Conservation (phyloP, 345 rosid genomes). For the Arabis alpina region DNA sequence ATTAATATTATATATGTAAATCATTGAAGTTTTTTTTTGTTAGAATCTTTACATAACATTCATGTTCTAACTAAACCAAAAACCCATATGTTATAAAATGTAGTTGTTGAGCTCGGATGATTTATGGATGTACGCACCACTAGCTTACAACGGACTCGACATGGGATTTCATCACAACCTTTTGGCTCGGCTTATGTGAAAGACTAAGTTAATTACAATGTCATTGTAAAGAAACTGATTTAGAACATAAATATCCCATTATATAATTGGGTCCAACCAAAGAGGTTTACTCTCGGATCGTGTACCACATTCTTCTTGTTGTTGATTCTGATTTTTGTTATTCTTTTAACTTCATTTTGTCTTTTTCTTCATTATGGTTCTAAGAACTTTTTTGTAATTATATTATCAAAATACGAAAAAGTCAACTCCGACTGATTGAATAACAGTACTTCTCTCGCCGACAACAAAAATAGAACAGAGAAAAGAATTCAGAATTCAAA, state of each 20-base stretch:
- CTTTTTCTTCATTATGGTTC: constrained; percentile 32
- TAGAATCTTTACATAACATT: background rate
- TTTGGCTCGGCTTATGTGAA: constrained; percentile 49
- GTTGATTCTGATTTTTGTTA: constrained; percentile 18
- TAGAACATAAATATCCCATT: constrained; percentile 22
- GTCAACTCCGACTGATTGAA: constrained; percentile 24
- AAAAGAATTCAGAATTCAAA: too few relatives aligned
- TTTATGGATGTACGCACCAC: constrained; percentile 95
- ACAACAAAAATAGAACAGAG: too few relatives aligned
- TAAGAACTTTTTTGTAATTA: constrained; percentile 33
- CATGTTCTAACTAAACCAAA: constrained; percentile 11
- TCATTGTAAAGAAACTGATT: constrained; percentile 35
- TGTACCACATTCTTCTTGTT: constrained; percentile 18
- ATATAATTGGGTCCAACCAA: constrained; percentile 12
- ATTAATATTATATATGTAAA: background rate
- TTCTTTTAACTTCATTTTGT: constrained; percentile 30
- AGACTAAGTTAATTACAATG: constrained; percentile 16
- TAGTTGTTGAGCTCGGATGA: constrained; percentile 96
- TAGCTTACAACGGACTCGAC: constrained; percentile 88
- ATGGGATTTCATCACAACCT: constrained; percentile 74
- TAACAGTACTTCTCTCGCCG: too few relatives aligned
- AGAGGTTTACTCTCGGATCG: constrained; percentile 30
- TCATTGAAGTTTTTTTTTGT: background rate
- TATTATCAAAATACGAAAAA: constrained; percentile 24
- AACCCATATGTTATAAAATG: constrained; percentile 28